A percentile compares a stretch with the other conserved stretches of the same genome.
These are phyloP conservation scores for Thermomucor indicae-seudaticae DNA, from an alignment of 371 early-diverging fungal species.

Conservation along the genomic window DNA sequence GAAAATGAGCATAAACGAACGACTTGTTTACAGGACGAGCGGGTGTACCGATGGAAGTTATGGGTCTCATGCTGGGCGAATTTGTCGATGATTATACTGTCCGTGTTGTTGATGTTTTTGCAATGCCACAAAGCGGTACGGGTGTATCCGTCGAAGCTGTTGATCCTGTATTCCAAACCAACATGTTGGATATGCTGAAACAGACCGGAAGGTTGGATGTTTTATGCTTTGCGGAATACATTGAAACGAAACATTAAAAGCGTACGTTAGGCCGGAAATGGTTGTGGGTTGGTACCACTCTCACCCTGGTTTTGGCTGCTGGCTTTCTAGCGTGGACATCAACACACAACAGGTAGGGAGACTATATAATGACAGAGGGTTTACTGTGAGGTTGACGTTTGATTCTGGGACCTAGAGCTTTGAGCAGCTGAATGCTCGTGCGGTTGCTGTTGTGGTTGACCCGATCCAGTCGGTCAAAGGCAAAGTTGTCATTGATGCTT, in stretches of 20 bases:
- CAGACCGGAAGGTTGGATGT: constrained; percentile 89
- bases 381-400: neutral
- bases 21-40: constrained; percentile 77
- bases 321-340: constrained; percentile 99
- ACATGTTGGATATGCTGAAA: constrained; percentile 99
- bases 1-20: neutral
- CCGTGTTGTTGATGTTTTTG: constrained; percentile 99
- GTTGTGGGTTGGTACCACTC: constrained; percentile 99
- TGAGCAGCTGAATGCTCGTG: constrained; percentile 94
- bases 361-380: neutral
- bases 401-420: constrained; percentile 75
- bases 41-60: constrained; percentile 99
- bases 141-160: constrained; percentile 99
- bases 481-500: constrained; percentile 99
- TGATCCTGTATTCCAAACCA: constrained; percentile 99
- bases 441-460: constrained; percentile 99
- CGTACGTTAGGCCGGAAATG: constrained; percentile 83
- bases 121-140: constrained; percentile 99
- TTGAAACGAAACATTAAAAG: neutral
- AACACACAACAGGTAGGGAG: constrained; percentile 92
- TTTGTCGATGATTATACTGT: constrained; percentile 99
- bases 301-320: constrained; percentile 99
- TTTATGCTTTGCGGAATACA: too few relatives aligned
- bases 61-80: constrained; percentile 99
- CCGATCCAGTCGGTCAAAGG: constrained; percentile 99